Conservation (phyloP, 106 monocot species). For the Apostasia ramifera region DNA sequence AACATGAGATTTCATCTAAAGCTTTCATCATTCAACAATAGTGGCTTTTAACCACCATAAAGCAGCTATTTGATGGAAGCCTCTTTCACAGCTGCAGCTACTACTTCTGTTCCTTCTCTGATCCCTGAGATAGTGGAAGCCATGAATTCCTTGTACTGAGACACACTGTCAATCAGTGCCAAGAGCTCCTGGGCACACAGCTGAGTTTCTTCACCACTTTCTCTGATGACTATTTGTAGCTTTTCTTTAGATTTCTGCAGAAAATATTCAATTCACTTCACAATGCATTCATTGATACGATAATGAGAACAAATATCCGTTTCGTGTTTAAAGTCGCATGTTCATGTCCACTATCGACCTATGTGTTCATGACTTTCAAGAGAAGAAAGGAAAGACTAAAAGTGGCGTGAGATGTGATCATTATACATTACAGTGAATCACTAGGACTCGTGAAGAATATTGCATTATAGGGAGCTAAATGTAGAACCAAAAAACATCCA, state of each 20-base stretch:
- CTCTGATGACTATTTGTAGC: constrained; percentile 25
- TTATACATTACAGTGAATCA: no score
- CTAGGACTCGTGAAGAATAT: no score
- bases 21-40: no score
- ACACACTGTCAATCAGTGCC: constrained; percentile 43
- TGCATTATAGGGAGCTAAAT: no score
- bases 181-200: constrained; percentile 44
- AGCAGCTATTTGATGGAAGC: background rate
- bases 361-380: background rate
- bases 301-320: background rate
- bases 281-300: background rate
- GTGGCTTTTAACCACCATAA: no score
- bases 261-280: background rate
- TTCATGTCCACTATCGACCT: background rate
- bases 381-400: background rate
- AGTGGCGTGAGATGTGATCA: no score
- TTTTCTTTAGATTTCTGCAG: constrained; percentile 47
- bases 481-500: no score
- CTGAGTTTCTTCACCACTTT: constrained; percentile 49
- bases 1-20: no score
- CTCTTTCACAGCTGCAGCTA: constrained; percentile 23
- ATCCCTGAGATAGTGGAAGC: constrained; percentile 28
- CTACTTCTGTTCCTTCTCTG: constrained; percentile 33
- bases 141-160: constrained; percentile 60
- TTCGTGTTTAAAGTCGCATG: background rate